Conservation (phyloP, 306 rosid genomes). For the Gillenia trifoliata region DNA sequence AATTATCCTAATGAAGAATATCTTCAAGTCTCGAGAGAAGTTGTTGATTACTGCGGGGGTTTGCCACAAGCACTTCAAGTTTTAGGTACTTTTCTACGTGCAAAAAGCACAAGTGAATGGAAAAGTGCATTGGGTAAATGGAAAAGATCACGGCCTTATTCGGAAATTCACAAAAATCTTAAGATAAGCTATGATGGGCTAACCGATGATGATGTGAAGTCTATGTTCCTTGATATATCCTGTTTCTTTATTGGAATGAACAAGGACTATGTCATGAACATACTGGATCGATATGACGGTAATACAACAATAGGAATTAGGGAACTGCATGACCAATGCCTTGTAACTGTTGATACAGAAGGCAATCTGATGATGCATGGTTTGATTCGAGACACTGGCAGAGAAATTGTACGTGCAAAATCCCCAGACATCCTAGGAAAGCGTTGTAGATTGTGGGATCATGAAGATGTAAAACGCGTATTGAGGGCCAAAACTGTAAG, state of each 20-base stretch:
- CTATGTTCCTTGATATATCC: slow-evolving; percentile 38
- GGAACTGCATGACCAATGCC: slow-evolving; percentile 27
- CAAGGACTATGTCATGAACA: slow-evolving; percentile 10
- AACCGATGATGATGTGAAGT: not conserved
- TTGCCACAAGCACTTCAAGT: slow-evolving; percentile 37
- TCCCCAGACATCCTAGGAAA: slow-evolving; percentile 3
- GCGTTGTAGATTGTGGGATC: slow-evolving; percentile 9
- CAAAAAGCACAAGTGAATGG: slow-evolving; percentile 25
- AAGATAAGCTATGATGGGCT: slow-evolving; percentile 24
- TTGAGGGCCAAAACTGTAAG: not conserved
- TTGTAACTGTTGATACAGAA: slow-evolving; percentile 1
- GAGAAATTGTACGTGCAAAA: slow-evolving; percentile 29
- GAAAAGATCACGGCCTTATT: not conserved
- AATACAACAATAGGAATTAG: slow-evolving; percentile 25
- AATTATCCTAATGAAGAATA: not conserved
- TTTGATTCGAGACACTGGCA: slow-evolving; percentile 39
- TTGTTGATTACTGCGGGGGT: slow-evolving; percentile 22
- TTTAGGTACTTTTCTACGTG: slow-evolving; percentile 25
- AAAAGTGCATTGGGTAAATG: slow-evolving; percentile 15
- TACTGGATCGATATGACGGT: slow-evolving; percentile 27
- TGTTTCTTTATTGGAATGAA: slow-evolving; percentile 36
- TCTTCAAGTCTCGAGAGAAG: not conserved
- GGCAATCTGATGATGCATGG: slow-evolving; percentile 10
- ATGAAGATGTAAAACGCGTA: not conserved
- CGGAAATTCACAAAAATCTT: slow-evolving; percentile 21